Conservation (phyloP, 768 basidiomycete species). For the Lentinula edodes region DNA sequence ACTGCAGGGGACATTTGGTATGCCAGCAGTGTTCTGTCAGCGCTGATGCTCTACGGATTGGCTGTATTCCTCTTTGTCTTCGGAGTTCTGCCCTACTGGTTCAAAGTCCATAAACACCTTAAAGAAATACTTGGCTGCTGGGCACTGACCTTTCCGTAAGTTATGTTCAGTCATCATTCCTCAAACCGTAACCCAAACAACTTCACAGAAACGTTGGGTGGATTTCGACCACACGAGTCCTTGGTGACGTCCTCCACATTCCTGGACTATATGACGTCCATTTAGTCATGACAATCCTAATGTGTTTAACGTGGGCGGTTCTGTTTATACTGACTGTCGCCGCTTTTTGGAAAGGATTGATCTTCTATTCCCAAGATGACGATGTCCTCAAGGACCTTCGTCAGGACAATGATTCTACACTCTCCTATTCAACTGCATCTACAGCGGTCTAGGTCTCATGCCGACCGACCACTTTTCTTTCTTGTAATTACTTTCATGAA, state of each 20-base stretch:
- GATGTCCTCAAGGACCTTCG: conserved; percentile 35
- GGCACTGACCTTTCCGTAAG: conserved; percentile 43
- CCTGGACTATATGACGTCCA: conserved; percentile 33
- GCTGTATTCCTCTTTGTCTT: conserved; percentile 43
- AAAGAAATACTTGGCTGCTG: conserved; percentile 45
- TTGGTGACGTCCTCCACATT: conserved; percentile 37
- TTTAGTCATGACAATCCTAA: conserved; percentile 31
- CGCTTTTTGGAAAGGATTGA: conserved; percentile 37
- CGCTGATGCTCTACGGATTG: conserved; percentile 37
- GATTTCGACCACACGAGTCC: conserved; percentile 34
- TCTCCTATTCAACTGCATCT: not conserved
- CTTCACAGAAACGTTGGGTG: conserved; percentile 29
- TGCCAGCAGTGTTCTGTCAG: conserved; percentile 31
- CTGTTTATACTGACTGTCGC: conserved; percentile 34
- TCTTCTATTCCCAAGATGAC: conserved; percentile 35
- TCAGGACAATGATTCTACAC: not conserved
- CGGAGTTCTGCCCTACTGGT: conserved; percentile 41
- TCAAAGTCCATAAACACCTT: conserved; percentile 41
- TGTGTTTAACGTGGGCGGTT: conserved; percentile 34
- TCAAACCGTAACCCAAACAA: not conserved
- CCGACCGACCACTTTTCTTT: not conserved
- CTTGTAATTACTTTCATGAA: not conserved
- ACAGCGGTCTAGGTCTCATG: not conserved
- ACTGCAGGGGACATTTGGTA: conserved; percentile 41
- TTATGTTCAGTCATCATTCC: not conserved